A percentile compares a stretch with the other conserved stretches of the same genome.
Evolutionary conservation across 176 grass and related monocot species (phyloP).

Genomic region (Oryza australiensis): DNA sequence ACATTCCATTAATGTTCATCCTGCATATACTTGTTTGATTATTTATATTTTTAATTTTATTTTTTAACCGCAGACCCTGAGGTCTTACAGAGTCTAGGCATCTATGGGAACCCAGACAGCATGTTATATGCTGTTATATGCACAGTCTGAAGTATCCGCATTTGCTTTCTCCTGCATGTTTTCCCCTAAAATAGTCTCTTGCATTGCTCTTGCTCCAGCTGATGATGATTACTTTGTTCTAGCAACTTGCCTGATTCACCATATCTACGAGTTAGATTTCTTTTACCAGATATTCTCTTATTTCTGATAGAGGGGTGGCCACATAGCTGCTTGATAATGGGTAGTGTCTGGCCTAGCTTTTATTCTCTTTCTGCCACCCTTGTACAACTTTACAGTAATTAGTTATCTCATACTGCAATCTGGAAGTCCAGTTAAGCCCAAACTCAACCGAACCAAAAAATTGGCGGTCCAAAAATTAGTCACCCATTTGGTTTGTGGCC

Average conservation of each 20-base stretch:
- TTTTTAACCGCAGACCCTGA: neutral
- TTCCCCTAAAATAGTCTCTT: neutral
- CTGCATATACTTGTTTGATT: neutral
- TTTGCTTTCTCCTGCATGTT: neutral
- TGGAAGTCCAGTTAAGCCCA: neutral
- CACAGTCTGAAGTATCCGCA: neutral
- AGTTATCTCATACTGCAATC: slow-evolving; percentile 17
- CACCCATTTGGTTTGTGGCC: too few relatives aligned
- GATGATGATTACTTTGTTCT: neutral
- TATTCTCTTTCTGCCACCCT: neutral
- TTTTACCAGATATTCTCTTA: slow-evolving; percentile 8
- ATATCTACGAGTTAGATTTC: neutral
- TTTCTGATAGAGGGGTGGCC: neutral
- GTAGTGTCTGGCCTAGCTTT: neutral
- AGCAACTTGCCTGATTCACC: neutral
- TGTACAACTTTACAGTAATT: neutral
- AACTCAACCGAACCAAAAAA: too few relatives aligned
- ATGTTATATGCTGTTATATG: too few relatives aligned
- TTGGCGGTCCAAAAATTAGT: too few relatives aligned
- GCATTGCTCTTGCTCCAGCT: neutral
- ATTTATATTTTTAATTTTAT: slow-evolving; percentile 20
- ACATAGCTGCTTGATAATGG: neutral
- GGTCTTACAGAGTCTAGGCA: neutral
- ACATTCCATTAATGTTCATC: neutral
- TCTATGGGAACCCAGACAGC: neutral